These are phyloP conservation scores for Chlamydomonas sphaeroides DNA, from an alignment of 139 green algal genomes.

Conservation along the genomic window DNA sequence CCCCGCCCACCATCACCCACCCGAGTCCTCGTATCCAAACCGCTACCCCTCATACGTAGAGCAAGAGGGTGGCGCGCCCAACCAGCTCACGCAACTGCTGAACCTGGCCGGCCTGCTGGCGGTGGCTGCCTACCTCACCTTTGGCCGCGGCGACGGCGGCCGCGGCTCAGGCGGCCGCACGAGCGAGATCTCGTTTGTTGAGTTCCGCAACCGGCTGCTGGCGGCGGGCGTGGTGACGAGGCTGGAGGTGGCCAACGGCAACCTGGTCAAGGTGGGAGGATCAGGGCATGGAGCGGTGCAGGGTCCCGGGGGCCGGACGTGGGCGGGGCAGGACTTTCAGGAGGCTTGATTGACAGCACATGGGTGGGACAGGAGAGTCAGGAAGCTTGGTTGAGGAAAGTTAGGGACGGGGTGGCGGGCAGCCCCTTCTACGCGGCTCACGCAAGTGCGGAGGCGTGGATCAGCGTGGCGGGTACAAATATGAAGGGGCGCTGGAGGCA, in stretches of 20 bases:
- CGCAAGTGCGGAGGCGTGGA: too few relatives aligned
- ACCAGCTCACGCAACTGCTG: not conserved
- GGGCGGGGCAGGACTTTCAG: too few relatives aligned
- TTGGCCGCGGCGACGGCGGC: not conserved
- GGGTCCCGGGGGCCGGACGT: too few relatives aligned
- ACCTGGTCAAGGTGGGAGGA: conserved; percentile 85
- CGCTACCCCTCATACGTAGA: not conserved
- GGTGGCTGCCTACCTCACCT: not conserved
- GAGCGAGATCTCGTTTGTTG: conserved; percentile 92
- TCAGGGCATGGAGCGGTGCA: too few relatives aligned
- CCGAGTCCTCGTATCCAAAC: not conserved
- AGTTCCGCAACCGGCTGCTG: conserved; percentile 92
- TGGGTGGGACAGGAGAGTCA: too few relatives aligned
- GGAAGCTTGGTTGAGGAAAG: too few relatives aligned
- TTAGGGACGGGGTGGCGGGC: too few relatives aligned
- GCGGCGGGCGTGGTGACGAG: conserved; percentile 79
- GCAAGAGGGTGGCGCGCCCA: not conserved
- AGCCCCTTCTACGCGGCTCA: too few relatives aligned
- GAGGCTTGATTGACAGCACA: too few relatives aligned
- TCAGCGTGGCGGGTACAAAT: too few relatives aligned
- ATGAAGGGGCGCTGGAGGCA: too few relatives aligned
- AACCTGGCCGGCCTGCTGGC: not conserved
- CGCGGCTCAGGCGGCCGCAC: conserved; percentile 15
- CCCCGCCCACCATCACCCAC: not conserved
- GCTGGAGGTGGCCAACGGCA: conserved; percentile 96